Conservation (phyloP, 768 basidiomycete species). For the Collybia nuda region DNA sequence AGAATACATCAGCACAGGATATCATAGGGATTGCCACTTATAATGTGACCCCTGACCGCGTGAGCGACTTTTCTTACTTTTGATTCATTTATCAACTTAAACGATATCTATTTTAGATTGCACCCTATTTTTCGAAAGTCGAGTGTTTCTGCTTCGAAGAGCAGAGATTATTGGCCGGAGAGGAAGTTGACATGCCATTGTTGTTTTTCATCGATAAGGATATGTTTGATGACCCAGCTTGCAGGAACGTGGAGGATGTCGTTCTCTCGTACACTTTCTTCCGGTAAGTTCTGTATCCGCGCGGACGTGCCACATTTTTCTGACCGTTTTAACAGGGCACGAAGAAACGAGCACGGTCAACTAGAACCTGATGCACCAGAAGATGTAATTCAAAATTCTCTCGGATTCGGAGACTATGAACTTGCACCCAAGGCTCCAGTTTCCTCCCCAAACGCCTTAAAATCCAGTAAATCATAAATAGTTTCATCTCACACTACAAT, state of each 20-base stretch:
- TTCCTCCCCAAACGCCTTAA: no score
- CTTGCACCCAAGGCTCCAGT: slow-evolving; percentile 40
- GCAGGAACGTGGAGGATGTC: slow-evolving; percentile 85
- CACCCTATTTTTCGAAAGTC: slow-evolving; percentile 98
- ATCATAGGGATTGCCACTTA: slow-evolving; percentile 99
- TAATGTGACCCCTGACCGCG: slow-evolving; percentile 97
- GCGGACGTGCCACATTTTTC: neutral
- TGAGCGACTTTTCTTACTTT: slow-evolving; percentile 32
- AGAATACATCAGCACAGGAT: slow-evolving; percentile 80
- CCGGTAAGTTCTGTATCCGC: slow-evolving; percentile 50
- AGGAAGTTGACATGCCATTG: slow-evolving; percentile 97
- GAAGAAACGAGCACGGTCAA: slow-evolving; percentile 82
- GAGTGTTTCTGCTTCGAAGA: slow-evolving; percentile 99
- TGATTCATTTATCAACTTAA: neutral
- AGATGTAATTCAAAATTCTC: slow-evolving; percentile 73
- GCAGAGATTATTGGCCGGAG: slow-evolving; percentile 89
- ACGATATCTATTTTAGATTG: slow-evolving; percentile 57
- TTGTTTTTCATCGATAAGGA: slow-evolving; percentile 99
- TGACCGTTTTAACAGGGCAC: slow-evolving; percentile 55
- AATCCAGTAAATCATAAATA: slow-evolving; percentile 2
- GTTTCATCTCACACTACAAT: slow-evolving; percentile 1
- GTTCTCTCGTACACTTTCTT: slow-evolving; percentile 98
- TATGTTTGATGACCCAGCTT: slow-evolving; percentile 88
- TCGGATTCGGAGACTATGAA: slow-evolving; percentile 73
- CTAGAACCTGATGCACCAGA: slow-evolving; percentile 89